These are phyloP conservation scores for Begonia masoniana DNA, from an alignment of 306 rosid species.

Conservation along the genomic window DNA sequence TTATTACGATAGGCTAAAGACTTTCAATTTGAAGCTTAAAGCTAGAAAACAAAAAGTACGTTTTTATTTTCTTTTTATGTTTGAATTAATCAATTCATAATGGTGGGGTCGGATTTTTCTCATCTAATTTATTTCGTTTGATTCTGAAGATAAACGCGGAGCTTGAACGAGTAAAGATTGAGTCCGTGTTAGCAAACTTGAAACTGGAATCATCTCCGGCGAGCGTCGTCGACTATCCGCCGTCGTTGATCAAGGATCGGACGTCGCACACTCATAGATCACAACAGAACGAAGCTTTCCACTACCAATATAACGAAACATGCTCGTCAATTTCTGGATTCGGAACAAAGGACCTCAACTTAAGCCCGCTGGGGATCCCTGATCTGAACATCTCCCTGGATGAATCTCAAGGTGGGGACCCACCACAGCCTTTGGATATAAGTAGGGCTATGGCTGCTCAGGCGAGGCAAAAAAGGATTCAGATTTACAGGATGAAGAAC, in stretches of 20 bases:
- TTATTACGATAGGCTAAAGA: slow-evolving; percentile 8
- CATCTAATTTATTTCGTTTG: too few relatives aligned
- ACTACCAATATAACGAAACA: neutral
- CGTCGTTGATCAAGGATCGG: slow-evolving; percentile 6
- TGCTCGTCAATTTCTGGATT: slow-evolving; percentile 8
- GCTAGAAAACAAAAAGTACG: slow-evolving; percentile 31
- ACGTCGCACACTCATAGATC: neutral
- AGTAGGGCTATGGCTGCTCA: slow-evolving; percentile 20
- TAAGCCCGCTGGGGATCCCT: slow-evolving; percentile 22
- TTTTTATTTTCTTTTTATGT: neutral
- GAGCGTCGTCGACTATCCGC: slow-evolving; percentile 1
- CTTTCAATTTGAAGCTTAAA: slow-evolving; percentile 26
- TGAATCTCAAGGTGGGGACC: slow-evolving; percentile 2
- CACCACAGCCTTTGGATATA: slow-evolving; percentile 17
- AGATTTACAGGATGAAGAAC: slow-evolving; percentile 31
- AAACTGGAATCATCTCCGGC: neutral
- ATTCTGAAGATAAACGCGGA: neutral
- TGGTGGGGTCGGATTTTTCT: neutral
- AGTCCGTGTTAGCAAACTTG: neutral
- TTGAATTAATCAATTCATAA: neutral
- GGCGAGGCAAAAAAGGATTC: slow-evolving; percentile 39
- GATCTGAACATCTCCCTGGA: slow-evolving; percentile 31
- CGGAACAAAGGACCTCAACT: neutral
- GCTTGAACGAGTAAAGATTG: neutral
- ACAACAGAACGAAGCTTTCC: slow-evolving; percentile 9